A percentile compares a stretch with the other conserved stretches of the same genome.
Conservation (phyloP, 1,284 basidiomycete genomes). For the Tetrapyrgos nigripes region DNA sequence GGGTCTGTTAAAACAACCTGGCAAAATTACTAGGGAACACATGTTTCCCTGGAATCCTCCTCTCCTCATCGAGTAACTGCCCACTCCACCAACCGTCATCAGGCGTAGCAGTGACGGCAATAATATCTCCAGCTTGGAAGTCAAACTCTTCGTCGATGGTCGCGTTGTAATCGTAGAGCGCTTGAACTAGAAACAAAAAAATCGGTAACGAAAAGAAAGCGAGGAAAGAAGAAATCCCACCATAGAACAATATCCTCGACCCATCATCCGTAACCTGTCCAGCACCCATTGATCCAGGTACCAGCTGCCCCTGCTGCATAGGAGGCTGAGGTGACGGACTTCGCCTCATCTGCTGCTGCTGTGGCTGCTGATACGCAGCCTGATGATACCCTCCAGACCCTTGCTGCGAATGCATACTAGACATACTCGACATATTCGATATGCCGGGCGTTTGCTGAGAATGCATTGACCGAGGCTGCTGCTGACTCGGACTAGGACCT, state of each 20-base stretch:
- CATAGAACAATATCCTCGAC: conserved; percentile 13
- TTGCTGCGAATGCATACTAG: conserved; percentile 10
- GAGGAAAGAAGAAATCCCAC: conserved; percentile 1
- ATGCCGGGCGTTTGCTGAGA: conserved; percentile 6
- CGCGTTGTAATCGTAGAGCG: conserved; percentile 64
- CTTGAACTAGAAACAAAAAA: conserved; percentile 7
- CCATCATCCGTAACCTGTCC: conserved; percentile 12
- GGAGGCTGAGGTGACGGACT: conserved; percentile 79
- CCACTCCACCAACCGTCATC: conserved; percentile 84
- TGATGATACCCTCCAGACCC: conserved; percentile 8
- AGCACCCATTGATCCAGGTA: conserved; percentile 86
- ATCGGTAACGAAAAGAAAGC: background rate
- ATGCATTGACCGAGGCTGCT: conserved; percentile 23
- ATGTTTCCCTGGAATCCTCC: conserved; percentile 79
- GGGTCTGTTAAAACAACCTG: conserved; percentile 62
- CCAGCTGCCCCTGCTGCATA: conserved; percentile 56
- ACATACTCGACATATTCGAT: background rate
- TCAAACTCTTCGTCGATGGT: conserved; percentile 91
- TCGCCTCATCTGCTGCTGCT: conserved; percentile 84
- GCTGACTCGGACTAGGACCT: conserved; percentile 30
- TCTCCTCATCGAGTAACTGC: conserved; percentile 83
- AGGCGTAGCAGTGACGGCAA: conserved; percentile 78
- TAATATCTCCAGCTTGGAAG: conserved; percentile 92
- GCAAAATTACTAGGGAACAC: conserved; percentile 96
- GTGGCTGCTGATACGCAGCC: conserved; percentile 51